phyloP scores from a whole-genome alignment of 2,329 filamentous ascomycete species.

The Graphilbum sp. region DNA sequence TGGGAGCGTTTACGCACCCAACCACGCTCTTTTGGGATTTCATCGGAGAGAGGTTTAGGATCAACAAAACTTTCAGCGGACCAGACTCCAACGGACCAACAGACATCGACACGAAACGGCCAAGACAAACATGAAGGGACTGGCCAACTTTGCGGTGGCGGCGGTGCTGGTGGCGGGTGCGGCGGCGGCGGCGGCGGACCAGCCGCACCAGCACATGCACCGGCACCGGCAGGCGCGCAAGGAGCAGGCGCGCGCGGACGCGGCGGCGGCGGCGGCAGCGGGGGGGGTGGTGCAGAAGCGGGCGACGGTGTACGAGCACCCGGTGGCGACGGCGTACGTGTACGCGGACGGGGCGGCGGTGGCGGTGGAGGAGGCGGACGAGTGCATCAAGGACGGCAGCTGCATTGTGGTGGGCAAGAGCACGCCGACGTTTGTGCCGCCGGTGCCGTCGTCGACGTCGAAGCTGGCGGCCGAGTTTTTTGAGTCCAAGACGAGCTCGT shows the following conservation, averaged over 20 bases:
- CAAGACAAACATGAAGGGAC: constrained; percentile 28
- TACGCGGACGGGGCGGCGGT: constrained; percentile 49
- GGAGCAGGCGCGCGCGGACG: constrained; percentile 28
- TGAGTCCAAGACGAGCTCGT: constrained; percentile 22
- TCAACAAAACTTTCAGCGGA: too few relatives aligned
- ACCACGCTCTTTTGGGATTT: constrained; percentile 35
- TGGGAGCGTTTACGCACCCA: constrained; percentile 33
- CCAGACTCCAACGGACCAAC: background rate
- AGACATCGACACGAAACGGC: background rate
- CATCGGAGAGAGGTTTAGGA: background rate
- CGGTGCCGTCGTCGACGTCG: constrained; percentile 17
- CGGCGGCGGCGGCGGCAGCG: too few relatives aligned
- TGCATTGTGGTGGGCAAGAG: constrained; percentile 50
- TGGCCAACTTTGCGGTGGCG: constrained; percentile 32
- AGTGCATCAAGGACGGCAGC: constrained; percentile 54
- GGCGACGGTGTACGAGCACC: constrained; percentile 34
- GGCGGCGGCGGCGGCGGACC: constrained; percentile 37
- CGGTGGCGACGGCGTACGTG: constrained; percentile 52
- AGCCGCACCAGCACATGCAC: constrained; percentile 37
- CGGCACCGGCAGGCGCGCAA: constrained; percentile 33
- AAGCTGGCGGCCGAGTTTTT: constrained; percentile 32
- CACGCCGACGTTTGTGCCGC: constrained; percentile 33
- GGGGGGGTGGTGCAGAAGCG: too few relatives aligned
- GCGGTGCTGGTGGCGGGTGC: constrained; percentile 34
- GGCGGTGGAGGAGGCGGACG: constrained; percentile 45